phyloP scores from a whole-genome alignment of 2,329 filamentous ascomycete species.

The Colletotrichum agaves region DNA sequence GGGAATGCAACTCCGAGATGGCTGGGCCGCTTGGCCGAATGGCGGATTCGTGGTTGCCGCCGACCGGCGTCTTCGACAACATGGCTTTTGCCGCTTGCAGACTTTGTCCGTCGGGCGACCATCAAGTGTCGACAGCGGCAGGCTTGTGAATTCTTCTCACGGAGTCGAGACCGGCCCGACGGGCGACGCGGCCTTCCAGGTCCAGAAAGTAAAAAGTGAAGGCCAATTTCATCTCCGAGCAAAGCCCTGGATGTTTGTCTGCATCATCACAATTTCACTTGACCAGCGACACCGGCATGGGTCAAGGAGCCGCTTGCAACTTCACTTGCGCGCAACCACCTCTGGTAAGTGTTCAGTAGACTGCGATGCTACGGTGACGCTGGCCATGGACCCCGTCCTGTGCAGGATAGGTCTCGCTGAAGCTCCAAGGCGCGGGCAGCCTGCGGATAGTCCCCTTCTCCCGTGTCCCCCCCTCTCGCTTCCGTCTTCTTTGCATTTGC shows the following conservation, averaged over 20 bases:
- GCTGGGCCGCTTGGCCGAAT: slow-evolving; percentile 10
- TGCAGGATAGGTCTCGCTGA: not conserved
- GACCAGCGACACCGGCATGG: slow-evolving; percentile 1
- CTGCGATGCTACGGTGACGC: slow-evolving; percentile 19
- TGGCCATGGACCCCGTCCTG: not conserved
- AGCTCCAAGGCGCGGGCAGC: slow-evolving; percentile 21
- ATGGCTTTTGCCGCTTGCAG: slow-evolving; percentile 1
- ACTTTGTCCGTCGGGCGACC: not conserved
- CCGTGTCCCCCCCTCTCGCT: slow-evolving; percentile 22
- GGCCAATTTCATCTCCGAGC: not conserved
- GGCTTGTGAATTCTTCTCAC: not conserved
- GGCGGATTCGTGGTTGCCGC: not conserved
- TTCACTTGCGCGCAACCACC: slow-evolving; percentile 15
- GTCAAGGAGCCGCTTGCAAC: slow-evolving; percentile 11
- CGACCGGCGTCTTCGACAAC: slow-evolving; percentile 3
- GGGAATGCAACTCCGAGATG: slow-evolving; percentile 11
- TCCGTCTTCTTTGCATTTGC: slow-evolving; percentile 28
- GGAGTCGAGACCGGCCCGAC: slow-evolving; percentile 26
- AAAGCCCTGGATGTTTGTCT: not conserved
- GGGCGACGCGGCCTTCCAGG: not conserved
- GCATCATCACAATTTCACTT: not conserved
- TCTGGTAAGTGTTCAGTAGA: not conserved
- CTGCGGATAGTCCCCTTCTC: slow-evolving; percentile 25
- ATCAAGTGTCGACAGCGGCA: slow-evolving; percentile 6
- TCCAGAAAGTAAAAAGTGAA: not conserved